Base-by-base conservation (phyloP, 306 rosid species). In the Rosa lucieae region DNA sequence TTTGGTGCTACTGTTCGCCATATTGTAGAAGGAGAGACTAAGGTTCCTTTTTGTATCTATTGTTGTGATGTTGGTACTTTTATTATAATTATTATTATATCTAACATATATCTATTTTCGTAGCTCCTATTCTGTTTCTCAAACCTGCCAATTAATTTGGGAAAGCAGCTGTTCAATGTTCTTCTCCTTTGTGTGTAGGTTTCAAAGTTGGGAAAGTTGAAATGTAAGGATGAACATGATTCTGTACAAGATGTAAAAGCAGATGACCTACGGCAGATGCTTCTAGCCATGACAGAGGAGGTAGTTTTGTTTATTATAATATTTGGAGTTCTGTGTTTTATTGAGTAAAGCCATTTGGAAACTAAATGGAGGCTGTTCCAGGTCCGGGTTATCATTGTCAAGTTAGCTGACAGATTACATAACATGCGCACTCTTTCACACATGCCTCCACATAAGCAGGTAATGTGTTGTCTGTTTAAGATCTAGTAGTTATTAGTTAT, bases 391-490 rank as follows among this genome's bases (percentile, higher is more conserved):
- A 95, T 95, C 81, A 93, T 96, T 59, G 99, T 96, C 87, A 93
- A 96, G 87, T 87, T 96, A 75, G 99, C 98, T 42, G 99, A 96
- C 85, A 88, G 99, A 84, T 84, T 96, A 67, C 98, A 93, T 81
- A 96, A 96, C 81, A 93, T 96, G 98, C 99, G 98, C 73, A 96
- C 99, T 63, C 94, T 96, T 48, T 90, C 98, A 67, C 91, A 93
- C 83, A 93, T 96, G 99, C 99, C 99, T 78, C 96, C 91, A 26
- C 97, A 87, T 86, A 96, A 96, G 85, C 99, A 96, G 99, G 99
- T 96, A 75, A 52, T 80, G 80, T 84, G 51, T 83, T 72, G 39
- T 82, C 72, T 52, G 47, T 72, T 49, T 79, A 62, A 84, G 74
- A 66, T 80, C 71, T 43, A 73, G 67, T 79, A 44, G 61, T 62